These are phyloP conservation scores for Yarrowia hollandica DNA, from an alignment of 805 yeast genomes.

Conservation along the genomic window DNA sequence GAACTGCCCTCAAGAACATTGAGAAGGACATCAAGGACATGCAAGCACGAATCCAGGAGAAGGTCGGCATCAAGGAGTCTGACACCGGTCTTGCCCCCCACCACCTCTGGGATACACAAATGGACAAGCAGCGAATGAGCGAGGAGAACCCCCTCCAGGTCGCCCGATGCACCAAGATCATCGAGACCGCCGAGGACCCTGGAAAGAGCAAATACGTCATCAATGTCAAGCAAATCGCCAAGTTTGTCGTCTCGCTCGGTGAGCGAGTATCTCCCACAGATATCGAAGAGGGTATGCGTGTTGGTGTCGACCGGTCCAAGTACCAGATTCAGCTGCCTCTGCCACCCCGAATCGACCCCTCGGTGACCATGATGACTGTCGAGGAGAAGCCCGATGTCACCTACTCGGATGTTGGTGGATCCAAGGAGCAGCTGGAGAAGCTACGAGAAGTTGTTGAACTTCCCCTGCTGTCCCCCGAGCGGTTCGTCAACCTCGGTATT, in stretches of 20 bases:
- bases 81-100: constrained; percentile 99
- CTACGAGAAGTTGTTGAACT: constrained; percentile 93
- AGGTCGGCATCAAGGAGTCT: constrained; percentile 79
- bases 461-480: constrained; percentile 90
- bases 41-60: constrained; percentile 87
- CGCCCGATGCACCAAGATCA: constrained; percentile 97
- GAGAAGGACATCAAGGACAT: constrained; percentile 85
- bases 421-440: constrained; percentile 97
- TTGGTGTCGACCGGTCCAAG: constrained; percentile 96
- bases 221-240: constrained; percentile 96
- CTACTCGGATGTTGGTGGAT: constrained; percentile 97
- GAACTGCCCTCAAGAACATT: constrained; percentile 70
- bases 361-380: constrained; percentile 99
- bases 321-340: constrained; percentile 95
- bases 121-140: constrained; percentile 88
- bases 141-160: constrained; percentile 97
- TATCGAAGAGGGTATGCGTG: constrained; percentile 99
- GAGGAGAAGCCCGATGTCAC: constrained; percentile 98
- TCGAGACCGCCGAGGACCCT: constrained; percentile 57
- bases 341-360: constrained; percentile 97
- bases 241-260: constrained; percentile 94
- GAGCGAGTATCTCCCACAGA: constrained; percentile 98
- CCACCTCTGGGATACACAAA: constrained; percentile 95
- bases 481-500: constrained; percentile 94
- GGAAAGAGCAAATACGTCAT: constrained; percentile 91